Percentiles rank a stretch among this genome's conserved stretches.
These are phyloP conservation scores for Garcileccinum viscosum DNA, from an alignment of 1,284 basidiomycete genomes.

Conservation along the genomic window DNA sequence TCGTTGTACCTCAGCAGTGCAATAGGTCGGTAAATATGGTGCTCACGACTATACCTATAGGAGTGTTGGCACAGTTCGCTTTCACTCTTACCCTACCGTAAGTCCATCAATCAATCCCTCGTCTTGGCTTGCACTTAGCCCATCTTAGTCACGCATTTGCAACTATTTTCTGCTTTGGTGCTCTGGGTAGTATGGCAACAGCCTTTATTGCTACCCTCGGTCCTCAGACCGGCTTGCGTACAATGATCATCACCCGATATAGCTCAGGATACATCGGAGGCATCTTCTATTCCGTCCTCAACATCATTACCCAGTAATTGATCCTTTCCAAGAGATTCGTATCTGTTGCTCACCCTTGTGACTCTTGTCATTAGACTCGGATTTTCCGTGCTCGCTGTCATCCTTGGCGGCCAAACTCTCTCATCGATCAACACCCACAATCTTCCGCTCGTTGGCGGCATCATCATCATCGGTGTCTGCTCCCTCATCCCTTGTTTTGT, in stretches of 20 bases:
- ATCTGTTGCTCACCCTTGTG: neutral
- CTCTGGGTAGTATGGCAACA: conserved; percentile 47
- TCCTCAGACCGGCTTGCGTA: conserved; percentile 64
- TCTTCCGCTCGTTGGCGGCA: conserved; percentile 50
- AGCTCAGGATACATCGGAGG: conserved; percentile 64
- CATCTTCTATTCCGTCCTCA: conserved; percentile 61
- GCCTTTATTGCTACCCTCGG: conserved; percentile 68
- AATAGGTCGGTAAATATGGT: conserved; percentile 55
- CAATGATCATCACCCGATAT: conserved; percentile 63
- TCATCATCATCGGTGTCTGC: conserved; percentile 51
- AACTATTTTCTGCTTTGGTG: conserved; percentile 50
- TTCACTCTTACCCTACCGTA: conserved; percentile 58
- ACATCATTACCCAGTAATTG: conserved; percentile 60
- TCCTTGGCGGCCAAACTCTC: conserved; percentile 55
- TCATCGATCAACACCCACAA: conserved; percentile 49
- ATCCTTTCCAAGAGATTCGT: neutral
- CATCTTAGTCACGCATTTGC: conserved; percentile 47
- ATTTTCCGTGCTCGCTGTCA: conserved; percentile 52
- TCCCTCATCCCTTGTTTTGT: conserved; percentile 56
- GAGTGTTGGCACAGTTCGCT: conserved; percentile 58
- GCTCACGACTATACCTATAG: conserved; percentile 62
- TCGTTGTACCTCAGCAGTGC: conserved; percentile 6
- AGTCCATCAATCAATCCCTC: conserved; percentile 21
- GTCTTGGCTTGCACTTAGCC: neutral
- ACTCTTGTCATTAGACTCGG: conserved; percentile 45